A percentile compares a stretch with the other conserved stretches of the same genome.
Evolutionary conservation across 257 asterid species (phyloP).

Genomic region (Solanum chaucha): DNA sequence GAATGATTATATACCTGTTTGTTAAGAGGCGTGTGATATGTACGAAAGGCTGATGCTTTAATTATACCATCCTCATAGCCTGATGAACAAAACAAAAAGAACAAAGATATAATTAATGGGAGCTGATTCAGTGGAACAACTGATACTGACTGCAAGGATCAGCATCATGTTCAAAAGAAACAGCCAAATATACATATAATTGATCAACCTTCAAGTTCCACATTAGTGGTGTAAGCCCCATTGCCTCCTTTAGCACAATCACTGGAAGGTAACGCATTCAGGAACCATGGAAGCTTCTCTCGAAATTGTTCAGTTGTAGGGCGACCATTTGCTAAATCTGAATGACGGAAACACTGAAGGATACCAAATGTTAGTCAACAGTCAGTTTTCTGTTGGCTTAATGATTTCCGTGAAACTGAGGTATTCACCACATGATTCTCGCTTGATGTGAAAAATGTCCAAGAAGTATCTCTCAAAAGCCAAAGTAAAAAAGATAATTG

Average conservation of each 20-base stretch:
- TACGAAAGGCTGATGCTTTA: slow-evolving; percentile 86
- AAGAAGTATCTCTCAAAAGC: neutral
- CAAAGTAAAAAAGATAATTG: neutral
- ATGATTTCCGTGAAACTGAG: neutral
- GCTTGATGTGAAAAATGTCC: neutral
- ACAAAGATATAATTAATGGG: neutral
- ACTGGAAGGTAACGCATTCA: slow-evolving; percentile 84
- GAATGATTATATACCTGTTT: slow-evolving; percentile 50
- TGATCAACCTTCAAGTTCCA: slow-evolving; percentile 66
- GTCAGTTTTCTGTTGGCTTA: neutral
- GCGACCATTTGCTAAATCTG: slow-evolving; percentile 76
- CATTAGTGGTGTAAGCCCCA: slow-evolving; percentile 82
- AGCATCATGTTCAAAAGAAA: neutral
- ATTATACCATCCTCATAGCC: slow-evolving; percentile 72
- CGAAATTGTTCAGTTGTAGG: slow-evolving; percentile 74
- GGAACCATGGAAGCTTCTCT: slow-evolving; percentile 96
- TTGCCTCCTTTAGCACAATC: slow-evolving; percentile 98
- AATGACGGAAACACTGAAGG: slow-evolving; percentile 86
- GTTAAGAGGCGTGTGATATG: slow-evolving; percentile 93
- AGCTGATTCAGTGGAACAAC: neutral
- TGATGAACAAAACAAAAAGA: slow-evolving; percentile 16
- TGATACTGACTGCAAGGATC: neutral
- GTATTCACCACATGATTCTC: neutral
- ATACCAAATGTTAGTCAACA: slow-evolving; percentile 16
- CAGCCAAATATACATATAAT: neutral